Evolutionary conservation across 2,329 filamentous ascomycete species (phyloP), one percentile per base, ranked within the genome.

Genomic region (Botrytis elliptica): DNA sequence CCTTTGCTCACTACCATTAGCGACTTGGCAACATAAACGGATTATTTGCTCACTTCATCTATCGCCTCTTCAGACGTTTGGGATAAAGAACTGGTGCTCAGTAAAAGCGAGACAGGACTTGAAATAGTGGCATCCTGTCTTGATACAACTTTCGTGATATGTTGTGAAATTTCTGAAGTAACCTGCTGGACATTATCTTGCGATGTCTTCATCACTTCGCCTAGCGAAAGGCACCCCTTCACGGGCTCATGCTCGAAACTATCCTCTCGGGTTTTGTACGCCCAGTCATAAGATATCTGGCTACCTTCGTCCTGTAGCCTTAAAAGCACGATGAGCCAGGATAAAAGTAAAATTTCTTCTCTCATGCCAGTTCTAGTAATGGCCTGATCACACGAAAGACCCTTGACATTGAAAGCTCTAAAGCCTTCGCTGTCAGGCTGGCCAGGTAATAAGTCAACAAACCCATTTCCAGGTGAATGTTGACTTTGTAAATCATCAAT

Each of bases 261-360:
- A 72, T 78, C 73, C 44, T 74, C 70, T 83, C 83, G 5, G 79
- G 75, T 46, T 46, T 62, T 70, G 22, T 70, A 70, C 8, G 68
- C 68, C 84, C 84, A 86, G 6, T 85, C 82, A 74, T 79, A 86
- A 22, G 67, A 76, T 18, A 82, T 75, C 25, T 81, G 78, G 52
- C 78, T 79, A 7, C 55, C 55, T 25, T 82, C 83, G 75, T 86
- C 85, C 16, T 80, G 79, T 1, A 82, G 84, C 18, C 84, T 81
- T 72, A 85, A 73, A 12, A 86, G 82, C 10, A 84, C 82, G 20
- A 85, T 79, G 22, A 85, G 80, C 85, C 85, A 86, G 59, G 85
- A 81, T 52, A 83, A 63, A 18, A 86, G 81, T 20, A 86, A 29
- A 25, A 83, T 70, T 29, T 84, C 84, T n/a, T 85, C 82, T 73